phyloP scores from a whole-genome alignment of 2,329 filamentous ascomycete species.

The Fusarium stilboides region DNA sequence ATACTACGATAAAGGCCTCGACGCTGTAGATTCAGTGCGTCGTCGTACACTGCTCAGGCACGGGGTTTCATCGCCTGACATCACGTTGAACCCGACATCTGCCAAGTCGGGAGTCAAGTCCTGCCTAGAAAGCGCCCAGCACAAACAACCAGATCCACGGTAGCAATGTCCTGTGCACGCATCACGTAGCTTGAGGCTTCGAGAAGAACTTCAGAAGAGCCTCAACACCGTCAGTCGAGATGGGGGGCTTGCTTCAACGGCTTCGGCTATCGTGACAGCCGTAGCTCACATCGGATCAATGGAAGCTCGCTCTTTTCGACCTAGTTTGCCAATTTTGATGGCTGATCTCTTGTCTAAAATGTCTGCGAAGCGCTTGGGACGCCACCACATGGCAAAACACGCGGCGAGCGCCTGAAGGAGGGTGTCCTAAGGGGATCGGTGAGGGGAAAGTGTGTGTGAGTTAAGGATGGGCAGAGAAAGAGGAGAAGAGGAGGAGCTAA shows the following conservation, averaged over 20 bases:
- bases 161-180: background rate
- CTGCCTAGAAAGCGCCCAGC: conserved; percentile 12
- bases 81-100: conserved; percentile 7
- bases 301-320: conserved; percentile 46
- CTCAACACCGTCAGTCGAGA: conserved; percentile 11
- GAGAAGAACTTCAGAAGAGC: conserved; percentile 24
- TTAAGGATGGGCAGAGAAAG: background rate
- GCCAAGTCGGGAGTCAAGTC: conserved; percentile 21
- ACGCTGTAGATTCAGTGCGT: conserved; percentile 3
- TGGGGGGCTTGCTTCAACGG: conserved; percentile 42
- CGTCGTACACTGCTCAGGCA: conserved; percentile 15
- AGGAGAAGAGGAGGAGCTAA: background rate
- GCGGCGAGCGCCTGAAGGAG: conserved; percentile 29
- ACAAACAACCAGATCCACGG: conserved; percentile 17
- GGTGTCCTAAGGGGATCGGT: conserved; percentile 14
- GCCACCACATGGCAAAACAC: conserved; percentile 51
- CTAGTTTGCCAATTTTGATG: conserved; percentile 31
- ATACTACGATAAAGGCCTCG: background rate
- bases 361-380: conserved; percentile 26
- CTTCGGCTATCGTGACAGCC: conserved; percentile 50
- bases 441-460: conserved; percentile 20
- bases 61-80: conserved; percentile 23
- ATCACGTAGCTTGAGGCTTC: conserved; percentile 6
- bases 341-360: conserved; percentile 13
- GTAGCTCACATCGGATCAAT: conserved; percentile 43